Conservation (phyloP, 306 rosid genomes). For the Fragaria vesca region DNA sequence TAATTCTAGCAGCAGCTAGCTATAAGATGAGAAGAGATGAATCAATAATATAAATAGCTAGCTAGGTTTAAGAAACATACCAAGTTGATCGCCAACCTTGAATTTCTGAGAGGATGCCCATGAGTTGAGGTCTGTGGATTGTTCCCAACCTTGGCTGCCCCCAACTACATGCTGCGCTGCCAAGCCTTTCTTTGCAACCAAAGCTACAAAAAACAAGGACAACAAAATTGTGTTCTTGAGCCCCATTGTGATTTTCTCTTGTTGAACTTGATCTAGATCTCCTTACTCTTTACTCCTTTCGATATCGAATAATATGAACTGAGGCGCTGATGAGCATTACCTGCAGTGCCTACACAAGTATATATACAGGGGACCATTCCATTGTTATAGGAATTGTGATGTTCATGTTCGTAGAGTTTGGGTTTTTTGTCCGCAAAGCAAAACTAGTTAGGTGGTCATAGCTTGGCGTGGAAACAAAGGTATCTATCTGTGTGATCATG, state of each 20-base stretch:
- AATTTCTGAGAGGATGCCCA: conserved; percentile 72
- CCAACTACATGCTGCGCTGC: conserved; percentile 71
- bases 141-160: conserved; percentile 90
- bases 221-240: conserved; percentile 44
- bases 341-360: background rate
- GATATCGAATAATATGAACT: background rate
- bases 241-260: conserved; percentile 43
- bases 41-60: too few relatives aligned
- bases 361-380: conserved; percentile 5
- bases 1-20: background rate
- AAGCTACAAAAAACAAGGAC: conserved; percentile 34
- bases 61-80: conserved; percentile 32
- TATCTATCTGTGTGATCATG: conserved; percentile 13
- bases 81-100: conserved; percentile 83
- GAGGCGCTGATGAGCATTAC: conserved; percentile 8
- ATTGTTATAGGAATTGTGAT: background rate
- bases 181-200: conserved; percentile 29
- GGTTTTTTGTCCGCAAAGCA: conserved; percentile 38
- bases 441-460: conserved; percentile 23
- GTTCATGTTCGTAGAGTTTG: conserved; percentile 18
- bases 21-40: background rate
- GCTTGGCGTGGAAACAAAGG: conserved; percentile 57
- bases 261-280: background rate
- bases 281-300: background rate
- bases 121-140: conserved; percentile 64